A percentile compares a stretch with the other conserved stretches of the same genome.
Evolutionary conservation across 768 basidiomycete genomes (phyloP).

Genomic region (Lentinula raphanica): DNA sequence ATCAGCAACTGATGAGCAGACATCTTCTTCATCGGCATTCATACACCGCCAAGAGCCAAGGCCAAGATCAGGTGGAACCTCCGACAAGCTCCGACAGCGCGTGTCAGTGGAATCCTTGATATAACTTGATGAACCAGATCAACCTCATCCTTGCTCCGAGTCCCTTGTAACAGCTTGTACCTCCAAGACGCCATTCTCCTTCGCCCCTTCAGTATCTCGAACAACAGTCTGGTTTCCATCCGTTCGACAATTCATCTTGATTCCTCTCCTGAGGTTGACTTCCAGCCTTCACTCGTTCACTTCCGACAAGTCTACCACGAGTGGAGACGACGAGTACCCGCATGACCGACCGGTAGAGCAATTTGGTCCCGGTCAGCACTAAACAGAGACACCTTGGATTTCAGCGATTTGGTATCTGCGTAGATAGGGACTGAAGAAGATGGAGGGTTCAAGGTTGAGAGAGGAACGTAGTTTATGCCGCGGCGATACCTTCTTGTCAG

Average conservation of each 20-base stretch:
- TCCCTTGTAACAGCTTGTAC: too few relatives aligned
- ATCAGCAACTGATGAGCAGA: slow-evolving; percentile 80
- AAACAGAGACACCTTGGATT: slow-evolving; percentile 54
- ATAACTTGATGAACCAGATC: background rate
- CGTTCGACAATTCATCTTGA: slow-evolving; percentile 25
- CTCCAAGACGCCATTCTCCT: background rate
- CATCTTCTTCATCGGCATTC: slow-evolving; percentile 76
- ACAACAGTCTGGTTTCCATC: background rate
- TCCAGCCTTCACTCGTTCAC: slow-evolving; percentile 49
- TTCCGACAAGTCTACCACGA: slow-evolving; percentile 79
- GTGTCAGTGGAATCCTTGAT: too few relatives aligned
- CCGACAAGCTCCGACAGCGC: background rate
- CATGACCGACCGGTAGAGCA: slow-evolving; percentile 86
- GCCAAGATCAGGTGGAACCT: background rate
- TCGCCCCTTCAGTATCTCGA: background rate
- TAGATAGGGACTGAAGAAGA: slow-evolving; percentile 14
- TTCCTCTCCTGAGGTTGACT: slow-evolving; percentile 28
- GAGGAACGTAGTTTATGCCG: background rate
- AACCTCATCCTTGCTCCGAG: background rate
- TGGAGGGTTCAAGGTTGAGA: background rate
- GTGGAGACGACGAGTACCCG: slow-evolving; percentile 75
- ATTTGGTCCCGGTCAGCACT: slow-evolving; percentile 75
- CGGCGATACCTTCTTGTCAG: background rate
- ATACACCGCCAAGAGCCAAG: slow-evolving; percentile 39
- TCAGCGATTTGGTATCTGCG: slow-evolving; percentile 45